Conservation (phyloP, 176 grass and related monocot genomes). For the Elymus sibiricus region DNA sequence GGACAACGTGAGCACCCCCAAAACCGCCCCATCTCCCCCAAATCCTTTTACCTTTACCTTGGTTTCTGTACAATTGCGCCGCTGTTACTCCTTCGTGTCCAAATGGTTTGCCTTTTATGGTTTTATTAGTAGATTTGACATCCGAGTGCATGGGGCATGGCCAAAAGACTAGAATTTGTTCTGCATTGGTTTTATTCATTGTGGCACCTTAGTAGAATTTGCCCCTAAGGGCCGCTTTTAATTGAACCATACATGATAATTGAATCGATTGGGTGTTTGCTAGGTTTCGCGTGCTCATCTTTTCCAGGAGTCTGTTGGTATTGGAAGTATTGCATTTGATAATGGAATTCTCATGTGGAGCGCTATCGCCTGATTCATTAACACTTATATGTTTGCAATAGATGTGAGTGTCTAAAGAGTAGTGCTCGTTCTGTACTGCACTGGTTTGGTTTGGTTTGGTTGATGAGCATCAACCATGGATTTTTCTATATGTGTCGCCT, state of each 20-base stretch:
- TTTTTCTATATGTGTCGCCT: background rate
- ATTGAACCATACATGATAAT: background rate
- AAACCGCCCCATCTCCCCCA: background rate
- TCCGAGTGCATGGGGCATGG: background rate
- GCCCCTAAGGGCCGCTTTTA: background rate
- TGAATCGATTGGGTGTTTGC: background rate
- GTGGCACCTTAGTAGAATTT: background rate
- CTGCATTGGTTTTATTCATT: background rate
- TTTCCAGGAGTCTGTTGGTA: background rate
- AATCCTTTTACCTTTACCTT: background rate
- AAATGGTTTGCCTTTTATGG: background rate
- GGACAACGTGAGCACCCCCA: conserved; percentile 48
- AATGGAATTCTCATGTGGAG: background rate
- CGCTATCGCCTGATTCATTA: background rate
- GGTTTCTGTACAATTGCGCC: background rate
- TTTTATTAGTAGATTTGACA: background rate
- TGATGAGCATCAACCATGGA: background rate
- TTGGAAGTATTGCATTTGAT: background rate
- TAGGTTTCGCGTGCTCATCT: background rate
- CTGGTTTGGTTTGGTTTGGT: conserved; percentile 1
- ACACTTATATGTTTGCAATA: background rate
- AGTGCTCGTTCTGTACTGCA: background rate
- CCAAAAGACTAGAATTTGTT: background rate
- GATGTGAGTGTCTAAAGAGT: background rate
- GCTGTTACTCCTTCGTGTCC: background rate